Base-by-base conservation (phyloP, 345 rosid species). In the Aquilaria yunnanensis region DNA sequence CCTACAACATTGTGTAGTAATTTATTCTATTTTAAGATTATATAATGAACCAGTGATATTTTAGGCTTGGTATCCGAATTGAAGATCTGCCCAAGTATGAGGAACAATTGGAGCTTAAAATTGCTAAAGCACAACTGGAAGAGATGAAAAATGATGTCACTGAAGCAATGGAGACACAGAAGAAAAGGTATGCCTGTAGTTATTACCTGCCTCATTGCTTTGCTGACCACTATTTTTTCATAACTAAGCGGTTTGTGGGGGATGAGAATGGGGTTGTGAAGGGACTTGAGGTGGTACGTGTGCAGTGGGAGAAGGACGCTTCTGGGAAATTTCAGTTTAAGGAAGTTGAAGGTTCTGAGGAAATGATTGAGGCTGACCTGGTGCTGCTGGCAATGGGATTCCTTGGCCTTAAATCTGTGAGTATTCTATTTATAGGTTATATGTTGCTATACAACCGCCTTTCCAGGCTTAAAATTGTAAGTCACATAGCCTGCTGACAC, bases 351-450 rank as follows among this genome's bases (percentile, higher is more conserved):
- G 99, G 96, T 57, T 74, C 85, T 0, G 90, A 87, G 75, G 96
- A 91, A 74, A 80, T 80, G 52, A 85, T 95, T 5, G 92, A 81
- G 71, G 96, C 97, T 5, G 96, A 95, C 72, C 84, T 95, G 6
- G 92, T 89, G 52, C 73, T 95, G 43, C 79, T 95, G 48, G 99
- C 99, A 32, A 89, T 95, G 99, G 99, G 99, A 6, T 95, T 95
- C 78, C 96, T 95, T 8, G 99, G 99, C 56, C 99, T 97, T 2
- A 97, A 95, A 65, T 54, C 80, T 62, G 99, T 95, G 32, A 78
- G 92, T 81, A 66, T 48, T 64, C 56, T 14, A 6, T 16, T 16
- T 16, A 16, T 16, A 16, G 16, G 16, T 16, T 16, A 16, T 16
- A 16, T 16, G 16, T 16, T 16, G 16, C 16, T 16, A 16, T 16